Evolutionary conservation across 805 yeast species (phyloP), one percentile per base, ranked within the genome.

Genomic region (Lachancea nothofagi): DNA sequence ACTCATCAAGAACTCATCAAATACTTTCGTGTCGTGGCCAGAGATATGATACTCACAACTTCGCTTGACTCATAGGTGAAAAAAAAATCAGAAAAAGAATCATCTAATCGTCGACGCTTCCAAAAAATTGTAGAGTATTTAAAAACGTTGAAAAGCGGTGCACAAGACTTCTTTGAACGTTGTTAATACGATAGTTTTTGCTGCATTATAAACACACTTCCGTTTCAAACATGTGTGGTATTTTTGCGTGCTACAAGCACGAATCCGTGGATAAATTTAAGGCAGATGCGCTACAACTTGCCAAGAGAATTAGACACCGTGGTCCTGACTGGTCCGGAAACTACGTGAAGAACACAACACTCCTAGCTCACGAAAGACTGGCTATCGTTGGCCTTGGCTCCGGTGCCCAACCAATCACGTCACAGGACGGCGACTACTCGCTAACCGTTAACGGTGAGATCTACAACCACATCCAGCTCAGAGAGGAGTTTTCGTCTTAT

Each of bases 241-340:
- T 93, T 58, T 93, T 86, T 61, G 97, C 97, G 47, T 88, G 94
- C 36, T 86, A 75, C 67, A 80, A 73, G 66, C 90, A 85, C 59
- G 82, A 80, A 30, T 83, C 87, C 50, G 81, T 84, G 45, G 80
- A 81, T 53, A 68, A 71, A 40, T 93, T 84, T 75, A 90, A 89
- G 67, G 76, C 80, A 47, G 80, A 80, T 61, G 97, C 97, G 32
- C 73, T 93, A 47, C 94, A 86, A 64, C 74, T 86, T 62, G 75
- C 97, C 47, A 90, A 87, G 67, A 78, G 89, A 68, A 83, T 90
- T 64, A 81, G 99, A 71, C 99, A 93, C 69, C 82, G 99, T 69
- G 99, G 99, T 59, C 99, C 99, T 52, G 99, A 93, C 69, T 93
- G 99, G 99, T 75, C 88, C 27, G 98, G 98, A 59, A 88, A 87